Evolutionary conservation across 1,284 basidiomycete genomes (phyloP), one percentile per base, ranked within the genome.

Genomic region (Nidula niveotomentosa): DNA sequence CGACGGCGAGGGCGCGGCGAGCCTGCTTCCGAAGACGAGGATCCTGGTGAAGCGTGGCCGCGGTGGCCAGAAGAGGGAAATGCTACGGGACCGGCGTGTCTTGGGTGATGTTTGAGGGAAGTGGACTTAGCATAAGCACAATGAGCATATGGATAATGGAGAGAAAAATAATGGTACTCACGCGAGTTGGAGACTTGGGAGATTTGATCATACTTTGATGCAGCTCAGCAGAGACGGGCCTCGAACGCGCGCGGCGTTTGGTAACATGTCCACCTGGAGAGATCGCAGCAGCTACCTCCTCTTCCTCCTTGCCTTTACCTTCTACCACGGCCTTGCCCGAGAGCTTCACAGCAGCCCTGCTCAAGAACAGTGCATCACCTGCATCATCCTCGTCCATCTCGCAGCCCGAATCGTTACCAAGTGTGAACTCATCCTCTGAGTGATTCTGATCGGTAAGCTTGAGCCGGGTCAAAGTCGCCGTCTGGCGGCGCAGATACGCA

Each of bases 221-320:
- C 45, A 90, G 67, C 62, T 90, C 87, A 37, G 80, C 68, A 30
- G 88, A 90, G 8, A 89, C 72, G 1, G 86, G 88, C 49, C 86
- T 75, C 36, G 85, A 83, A 13, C 84, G 81, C 2, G 87, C 87
- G 13, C 87, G 80, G 53, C 88, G 77, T 68, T 91, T 91, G 35
- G 76, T 80, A 54, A 90, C 72, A 66, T 90, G 89, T 0, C 88
- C 88, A 18, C 84, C 85, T 2, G 87, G 88, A 0, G 87, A 91
- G 56, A 89, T 74, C 0, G 84, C 83, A 60, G 86, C 86, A 2
- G 77, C 84, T 23, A 88, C 84, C 58, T 88, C 87, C 58, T 85
- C 82, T 17, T 77, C 73, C 51, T 70, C 62, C 53, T 74, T 79
- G 60, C 57, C 72, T 68, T 65, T 44, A 46, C 41, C 41, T 15